A percentile compares a stretch with the other conserved stretches of the same genome.
Conservation (phyloP, 2,329 filamentous ascomycete species). For the Scopulariopsis brevicaulis region DNA sequence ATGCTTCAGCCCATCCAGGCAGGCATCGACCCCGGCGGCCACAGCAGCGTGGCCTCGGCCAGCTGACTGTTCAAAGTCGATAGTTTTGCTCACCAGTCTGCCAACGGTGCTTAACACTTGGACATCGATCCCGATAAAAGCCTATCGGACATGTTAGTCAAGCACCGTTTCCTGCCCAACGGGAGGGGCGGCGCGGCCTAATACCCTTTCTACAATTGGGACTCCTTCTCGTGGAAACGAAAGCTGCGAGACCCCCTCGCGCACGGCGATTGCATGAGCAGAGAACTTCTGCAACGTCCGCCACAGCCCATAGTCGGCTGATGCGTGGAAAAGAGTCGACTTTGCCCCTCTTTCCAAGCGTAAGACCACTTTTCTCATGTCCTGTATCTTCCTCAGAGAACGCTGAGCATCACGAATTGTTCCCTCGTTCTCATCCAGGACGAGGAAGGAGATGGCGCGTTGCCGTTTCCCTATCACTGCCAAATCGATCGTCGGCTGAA, state of each 20-base stretch:
- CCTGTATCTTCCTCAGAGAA: slow-evolving; percentile 60
- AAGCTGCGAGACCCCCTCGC: background rate
- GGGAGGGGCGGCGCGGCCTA: background rate
- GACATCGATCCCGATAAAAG: background rate
- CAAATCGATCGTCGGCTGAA: slow-evolving; percentile 64
- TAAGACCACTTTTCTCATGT: slow-evolving; percentile 57
- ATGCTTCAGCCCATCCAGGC: slow-evolving; percentile 68
- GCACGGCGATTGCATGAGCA: slow-evolving; percentile 1
- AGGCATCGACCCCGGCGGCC: slow-evolving; percentile 55
- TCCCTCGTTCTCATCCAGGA: slow-evolving; percentile 54
- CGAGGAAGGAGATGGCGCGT: slow-evolving; percentile 53
- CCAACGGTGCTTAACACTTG: slow-evolving; percentile 52
- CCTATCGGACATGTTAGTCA: slow-evolving; percentile 3
- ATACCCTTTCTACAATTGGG: background rate
- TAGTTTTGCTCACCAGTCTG: slow-evolving; percentile 56
- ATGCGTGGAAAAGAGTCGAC: slow-evolving; percentile 29
- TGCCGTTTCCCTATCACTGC: slow-evolving; percentile 61
- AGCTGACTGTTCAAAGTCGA: slow-evolving; percentile 72
- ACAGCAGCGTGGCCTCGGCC: slow-evolving; percentile 64
- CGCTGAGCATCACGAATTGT: slow-evolving; percentile 42
- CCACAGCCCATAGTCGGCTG: slow-evolving; percentile 41
- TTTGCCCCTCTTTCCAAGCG: slow-evolving; percentile 72
- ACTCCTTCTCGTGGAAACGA: background rate
- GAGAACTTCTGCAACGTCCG: slow-evolving; percentile 7
- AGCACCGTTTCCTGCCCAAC: background rate